Conservation (phyloP, 768 basidiomycete genomes). For the Mycena galopus region DNA sequence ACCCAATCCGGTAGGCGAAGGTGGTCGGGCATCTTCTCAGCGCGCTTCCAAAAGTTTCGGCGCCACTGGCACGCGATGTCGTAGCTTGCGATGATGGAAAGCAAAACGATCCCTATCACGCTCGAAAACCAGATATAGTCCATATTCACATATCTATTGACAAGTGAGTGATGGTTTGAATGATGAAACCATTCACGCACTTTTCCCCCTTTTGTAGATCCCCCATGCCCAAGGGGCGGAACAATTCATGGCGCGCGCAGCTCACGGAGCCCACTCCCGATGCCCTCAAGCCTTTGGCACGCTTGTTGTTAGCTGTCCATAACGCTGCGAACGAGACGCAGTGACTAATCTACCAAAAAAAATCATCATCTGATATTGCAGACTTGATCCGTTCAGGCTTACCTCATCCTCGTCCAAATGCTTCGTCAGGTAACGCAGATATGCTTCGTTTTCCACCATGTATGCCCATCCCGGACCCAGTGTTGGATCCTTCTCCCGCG, state of each 20-base stretch:
- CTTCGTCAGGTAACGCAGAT: conserved; percentile 1
- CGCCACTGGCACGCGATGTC: conserved; percentile 46
- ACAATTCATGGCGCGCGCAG: background rate
- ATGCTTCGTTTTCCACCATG: conserved; percentile 19
- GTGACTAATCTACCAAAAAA: background rate
- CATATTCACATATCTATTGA: background rate
- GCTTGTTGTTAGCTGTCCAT: background rate
- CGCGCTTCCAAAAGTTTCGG: conserved; percentile 31
- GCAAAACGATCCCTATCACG: background rate
- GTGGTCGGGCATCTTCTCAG: background rate
- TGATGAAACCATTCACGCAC: background rate
- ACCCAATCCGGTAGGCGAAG: background rate
- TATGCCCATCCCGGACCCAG: conserved; percentile 8
- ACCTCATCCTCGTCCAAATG: conserved; percentile 11
- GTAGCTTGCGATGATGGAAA: conserved; percentile 20
- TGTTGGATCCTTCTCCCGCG: conserved; percentile 25
- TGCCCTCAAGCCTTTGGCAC: background rate
- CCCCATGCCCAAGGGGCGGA: background rate
- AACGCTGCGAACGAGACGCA: background rate
- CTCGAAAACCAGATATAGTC: background rate
- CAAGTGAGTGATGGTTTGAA: background rate
- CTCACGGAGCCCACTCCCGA: background rate
- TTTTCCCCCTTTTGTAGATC: background rate
- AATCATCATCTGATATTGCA: background rate
- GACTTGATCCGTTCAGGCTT: background rate